Base-by-base conservation (phyloP, 768 basidiomycete species). In the Tricholoma hemisulphureum region DNA sequence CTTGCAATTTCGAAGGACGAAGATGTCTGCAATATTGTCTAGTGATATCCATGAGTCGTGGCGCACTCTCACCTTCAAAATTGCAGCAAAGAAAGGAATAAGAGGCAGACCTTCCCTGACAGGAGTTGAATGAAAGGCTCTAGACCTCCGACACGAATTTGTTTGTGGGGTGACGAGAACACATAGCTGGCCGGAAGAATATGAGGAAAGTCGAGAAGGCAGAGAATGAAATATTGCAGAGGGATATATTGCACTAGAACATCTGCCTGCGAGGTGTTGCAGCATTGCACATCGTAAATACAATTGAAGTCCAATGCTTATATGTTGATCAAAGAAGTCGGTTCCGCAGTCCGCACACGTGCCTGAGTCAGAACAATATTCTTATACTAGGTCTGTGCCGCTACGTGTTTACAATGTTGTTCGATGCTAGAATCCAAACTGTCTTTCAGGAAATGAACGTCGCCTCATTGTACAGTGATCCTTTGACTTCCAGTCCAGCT, bases 391-490 rank as follows among this genome's bases (percentile, higher is more conserved):
- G 31, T 31, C 5, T 31, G 31, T 31, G 31, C 31, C 10, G n/a
- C n/a, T n/a, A n/a, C 18, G 20, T 45, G 21, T 45, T 31, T 45
- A 24, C 43, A 24, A 14, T n/a, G 14, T 28, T 8, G 3, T 20
- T 20, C n/a, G n/a, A n/a, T n/a, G n/a, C n/a, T 21, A 20, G 18
- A 21, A 20, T 43, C 6, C 21, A 6, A 10, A 35, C 9, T n/a
- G 18, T 37, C 14, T 52, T 53, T 48, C 41, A 51, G 48, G 93
- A 95, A 66, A 98, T 91, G 74, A 90, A 97, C 2, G 94, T 89
- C 0, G 93, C 91, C 70, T 98, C 95, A 67, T 83, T 91, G 79
- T 90, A 98, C n/a, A 92, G 39, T 41, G 68, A 65, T 4, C 95
- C 95, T 53, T 88, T 74, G 28, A 91, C 82, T 50, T 81, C 77